phyloP scores from a whole-genome alignment of 805 yeast species.

The Vanderwaltozyma yarrowii region DNA sequence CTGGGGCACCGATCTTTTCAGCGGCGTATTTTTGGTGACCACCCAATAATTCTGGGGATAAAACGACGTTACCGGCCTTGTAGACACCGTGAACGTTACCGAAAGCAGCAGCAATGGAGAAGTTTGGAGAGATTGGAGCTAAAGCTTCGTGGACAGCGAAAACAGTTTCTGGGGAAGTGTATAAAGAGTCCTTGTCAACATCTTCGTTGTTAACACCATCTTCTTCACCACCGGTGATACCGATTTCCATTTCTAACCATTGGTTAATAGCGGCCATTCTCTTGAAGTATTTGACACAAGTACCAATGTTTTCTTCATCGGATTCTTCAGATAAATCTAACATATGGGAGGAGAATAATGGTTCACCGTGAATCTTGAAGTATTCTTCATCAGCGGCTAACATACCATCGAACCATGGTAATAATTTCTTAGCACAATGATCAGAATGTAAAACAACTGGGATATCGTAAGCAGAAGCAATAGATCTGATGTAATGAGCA shows the following conservation, averaged over 20 bases:
- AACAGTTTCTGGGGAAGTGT: conserved; percentile 94
- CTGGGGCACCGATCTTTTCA: conserved; percentile 44
- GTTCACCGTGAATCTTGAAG: conserved; percentile 80
- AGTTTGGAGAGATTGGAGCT: conserved; percentile 86
- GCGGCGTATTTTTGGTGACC: conserved; percentile 90
- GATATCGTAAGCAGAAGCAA: conserved; percentile 93
- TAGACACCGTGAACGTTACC: conserved; percentile 99
- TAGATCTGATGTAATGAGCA: conserved; percentile 92
- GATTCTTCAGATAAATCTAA: conserved; percentile 94
- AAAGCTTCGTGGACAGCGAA: conserved; percentile 85
- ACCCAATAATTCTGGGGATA: conserved; percentile 87
- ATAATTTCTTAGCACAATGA: conserved; percentile 96
- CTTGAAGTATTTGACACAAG: conserved; percentile 89
- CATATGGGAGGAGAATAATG: conserved; percentile 98
- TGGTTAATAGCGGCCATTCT: conserved; percentile 91
- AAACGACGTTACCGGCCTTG: conserved; percentile 88
- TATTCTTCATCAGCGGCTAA: conserved; percentile 91
- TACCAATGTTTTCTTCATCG: conserved; percentile 90
- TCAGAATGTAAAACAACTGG: conserved; percentile 97
- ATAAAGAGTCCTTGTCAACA: conserved; percentile 75
- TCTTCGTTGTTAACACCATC: conserved; percentile 99
- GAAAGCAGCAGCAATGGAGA: conserved; percentile 98
- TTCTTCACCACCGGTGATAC: conserved; percentile 99
- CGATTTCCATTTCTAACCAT: conserved; percentile 99
- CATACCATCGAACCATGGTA: conserved; percentile 99